A percentile compares a stretch with the other conserved stretches of the same genome.
Evolutionary conservation across 192 early-diverging fungal genomes (phyloP).

Genomic region (Ambispora gerdemannii): DNA sequence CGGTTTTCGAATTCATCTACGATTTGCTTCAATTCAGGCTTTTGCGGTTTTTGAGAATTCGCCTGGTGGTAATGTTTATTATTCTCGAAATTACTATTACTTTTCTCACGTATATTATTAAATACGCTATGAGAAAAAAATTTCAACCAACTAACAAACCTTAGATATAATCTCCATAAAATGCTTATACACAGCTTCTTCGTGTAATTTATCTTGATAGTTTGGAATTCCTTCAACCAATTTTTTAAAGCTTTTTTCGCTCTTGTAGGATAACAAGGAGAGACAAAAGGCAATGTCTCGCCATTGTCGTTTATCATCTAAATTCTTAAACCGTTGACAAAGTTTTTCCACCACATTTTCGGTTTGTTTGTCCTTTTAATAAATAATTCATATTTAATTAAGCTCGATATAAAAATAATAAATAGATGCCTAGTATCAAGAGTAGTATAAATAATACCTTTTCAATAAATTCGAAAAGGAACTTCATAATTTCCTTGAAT

Average conservation of each 20-base stretch:
- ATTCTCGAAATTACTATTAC: too few species aligned
- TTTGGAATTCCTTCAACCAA: slow-evolving; percentile 78
- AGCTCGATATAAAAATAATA: background rate
- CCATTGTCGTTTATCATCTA: slow-evolving; percentile 76
- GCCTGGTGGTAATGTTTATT: too few species aligned
- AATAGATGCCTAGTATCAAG: background rate
- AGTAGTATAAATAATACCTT: slow-evolving; percentile 24
- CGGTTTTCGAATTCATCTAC: slow-evolving; percentile 87
- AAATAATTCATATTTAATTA: slow-evolving; percentile 7
- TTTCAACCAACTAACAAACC: slow-evolving; percentile 55
- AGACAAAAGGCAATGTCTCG: slow-evolving; percentile 93
- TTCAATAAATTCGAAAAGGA: slow-evolving; percentile 93
- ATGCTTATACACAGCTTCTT: slow-evolving; percentile 77
- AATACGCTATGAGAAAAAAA: too few species aligned
- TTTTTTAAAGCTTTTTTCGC: slow-evolving; percentile 81
- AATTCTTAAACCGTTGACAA: slow-evolving; percentile 87
- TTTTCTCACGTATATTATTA: slow-evolving; percentile 1
- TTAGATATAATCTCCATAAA: slow-evolving; percentile 85
- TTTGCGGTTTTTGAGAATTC: slow-evolving; percentile 58
- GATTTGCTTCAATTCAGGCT: slow-evolving; percentile 71
- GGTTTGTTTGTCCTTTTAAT: slow-evolving; percentile 79
- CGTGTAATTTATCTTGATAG: slow-evolving; percentile 92
- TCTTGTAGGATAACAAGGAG: slow-evolving; percentile 81
- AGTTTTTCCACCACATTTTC: slow-evolving; percentile 96
- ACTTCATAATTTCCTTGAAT: slow-evolving; percentile 91